Base-by-base conservation (phyloP, 1,284 basidiomycete genomes). In the Meira nashicola region DNA sequence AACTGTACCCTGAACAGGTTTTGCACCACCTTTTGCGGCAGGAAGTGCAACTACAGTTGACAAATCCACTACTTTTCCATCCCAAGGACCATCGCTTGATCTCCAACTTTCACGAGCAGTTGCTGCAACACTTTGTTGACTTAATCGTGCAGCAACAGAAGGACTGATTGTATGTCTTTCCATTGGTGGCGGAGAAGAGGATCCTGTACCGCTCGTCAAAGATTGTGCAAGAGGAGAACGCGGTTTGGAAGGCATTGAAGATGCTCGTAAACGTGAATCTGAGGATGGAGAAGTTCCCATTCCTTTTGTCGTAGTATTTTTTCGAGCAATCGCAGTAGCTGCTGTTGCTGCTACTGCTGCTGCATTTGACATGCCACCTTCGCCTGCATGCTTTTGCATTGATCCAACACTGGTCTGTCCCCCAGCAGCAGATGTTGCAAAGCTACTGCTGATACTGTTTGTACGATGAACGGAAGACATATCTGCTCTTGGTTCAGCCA, bases 41-140 rank as follows among this genome's bases (percentile, higher is more conserved):
- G 23, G 46, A 3, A 21, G 46, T 2, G n/a, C 25, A 19, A 23
- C 12, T 5, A 14, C 46, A 12, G 46, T 12, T 3, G n/a, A 19
- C 6, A 41, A 3, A 38, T 17, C 37, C 5, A 53, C 50, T 6
- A 53, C 14, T 8, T 53, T 33, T n/a, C 21, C 50, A 41, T 39
- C n/a, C 50, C 50, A 53, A 2, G 50, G 37, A 41, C 50, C 50
- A 41, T 53, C 50, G n/a, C 21, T 28, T 19, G 50, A 53, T 5
- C 2, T 53, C 50, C 50, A 53, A 25, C 50, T 53, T 33, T 53
- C 50, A 33, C 50, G 50, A 21, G 23, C 43, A 44, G 43, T 25
- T 4, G 43, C 43, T 25, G 17, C 28, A 33, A 33, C 8, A 23
- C 46, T 25, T 48, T 48, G 23, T 23, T 48, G 46, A 25, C 46